Evolutionary conservation across 768 basidiomycete species (phyloP).

Genomic region (Tylopilus intermedius): DNA sequence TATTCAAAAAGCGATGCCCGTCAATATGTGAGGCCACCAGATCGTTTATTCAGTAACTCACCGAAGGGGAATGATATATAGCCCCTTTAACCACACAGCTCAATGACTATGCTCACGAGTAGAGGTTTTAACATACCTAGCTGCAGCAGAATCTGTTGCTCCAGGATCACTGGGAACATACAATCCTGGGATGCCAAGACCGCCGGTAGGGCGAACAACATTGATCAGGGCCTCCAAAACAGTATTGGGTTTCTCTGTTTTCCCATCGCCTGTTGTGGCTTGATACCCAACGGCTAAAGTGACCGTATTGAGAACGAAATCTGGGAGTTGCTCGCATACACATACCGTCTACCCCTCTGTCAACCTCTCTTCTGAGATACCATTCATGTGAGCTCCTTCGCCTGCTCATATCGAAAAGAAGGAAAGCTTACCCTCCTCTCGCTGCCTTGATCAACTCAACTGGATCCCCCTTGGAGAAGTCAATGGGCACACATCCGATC

Average conservation of each 20-base stretch:
- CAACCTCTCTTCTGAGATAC: no score
- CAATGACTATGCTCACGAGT: neutral
- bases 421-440: no score
- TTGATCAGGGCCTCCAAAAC: slow-evolving; percentile 41
- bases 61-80: slow-evolving; percentile 5
- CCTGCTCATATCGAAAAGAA: no score
- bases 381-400: no score
- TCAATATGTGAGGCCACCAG: neutral
- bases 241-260: slow-evolving; percentile 53
- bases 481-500: no score
- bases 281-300: slow-evolving; percentile 39
- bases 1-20: neutral
- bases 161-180: slow-evolving; percentile 56
- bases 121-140: slow-evolving; percentile 24
- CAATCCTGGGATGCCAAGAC: slow-evolving; percentile 47
- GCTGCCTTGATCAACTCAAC: no score
- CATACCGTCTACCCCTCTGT: slow-evolving; percentile 1
- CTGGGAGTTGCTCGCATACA: neutral
- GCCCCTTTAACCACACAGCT: neutral
- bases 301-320: slow-evolving; percentile 5
- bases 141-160: slow-evolving; percentile 47
- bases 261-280: slow-evolving; percentile 48
- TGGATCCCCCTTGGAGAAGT: no score
- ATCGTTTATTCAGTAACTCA: neutral
- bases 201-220: neutral